Percentiles rank a stretch among this genome's conserved stretches.
Evolutionary conservation across 2,329 filamentous ascomycete genomes (phyloP).

Genomic region (Cryphonectria nitschkei): DNA sequence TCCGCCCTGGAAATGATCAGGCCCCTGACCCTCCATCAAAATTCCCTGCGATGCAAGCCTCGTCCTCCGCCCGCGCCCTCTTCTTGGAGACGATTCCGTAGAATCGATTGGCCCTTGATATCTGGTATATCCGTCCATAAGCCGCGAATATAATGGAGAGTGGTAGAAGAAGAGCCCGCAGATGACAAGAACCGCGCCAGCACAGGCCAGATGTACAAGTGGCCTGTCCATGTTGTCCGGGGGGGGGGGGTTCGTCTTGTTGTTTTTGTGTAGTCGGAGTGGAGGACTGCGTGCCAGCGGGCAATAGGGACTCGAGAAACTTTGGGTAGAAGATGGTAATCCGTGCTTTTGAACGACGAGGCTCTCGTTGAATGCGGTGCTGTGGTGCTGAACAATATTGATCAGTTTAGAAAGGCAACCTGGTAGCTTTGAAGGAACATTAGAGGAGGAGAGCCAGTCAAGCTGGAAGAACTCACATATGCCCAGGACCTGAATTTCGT

Average conservation of each 20-base stretch:
- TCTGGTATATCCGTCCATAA: not conserved
- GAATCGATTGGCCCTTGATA: not conserved
- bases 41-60: not conserved
- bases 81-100: not conserved
- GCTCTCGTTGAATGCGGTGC: not conserved
- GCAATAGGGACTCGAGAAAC: not conserved
- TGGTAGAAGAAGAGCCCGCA: slow-evolving; percentile 6
- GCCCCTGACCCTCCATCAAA: not conserved
- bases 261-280: not conserved
- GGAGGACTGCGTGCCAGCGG: not conserved
- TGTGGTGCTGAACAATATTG: not conserved
- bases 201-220: not conserved
- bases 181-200: not conserved
- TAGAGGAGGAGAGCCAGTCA: not conserved
- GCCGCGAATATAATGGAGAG: not conserved
- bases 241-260: not conserved
- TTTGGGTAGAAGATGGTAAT: not conserved
- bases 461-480: not conserved
- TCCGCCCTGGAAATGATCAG: not conserved
- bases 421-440: not conserved
- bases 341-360: not conserved
- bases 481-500: not conserved
- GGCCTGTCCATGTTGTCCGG: not conserved
- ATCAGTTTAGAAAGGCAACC: not conserved
- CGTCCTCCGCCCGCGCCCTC: not conserved